These are phyloP conservation scores for Calophaca sinica DNA, from an alignment of 306 rosid genomes.

Conservation along the genomic window DNA sequence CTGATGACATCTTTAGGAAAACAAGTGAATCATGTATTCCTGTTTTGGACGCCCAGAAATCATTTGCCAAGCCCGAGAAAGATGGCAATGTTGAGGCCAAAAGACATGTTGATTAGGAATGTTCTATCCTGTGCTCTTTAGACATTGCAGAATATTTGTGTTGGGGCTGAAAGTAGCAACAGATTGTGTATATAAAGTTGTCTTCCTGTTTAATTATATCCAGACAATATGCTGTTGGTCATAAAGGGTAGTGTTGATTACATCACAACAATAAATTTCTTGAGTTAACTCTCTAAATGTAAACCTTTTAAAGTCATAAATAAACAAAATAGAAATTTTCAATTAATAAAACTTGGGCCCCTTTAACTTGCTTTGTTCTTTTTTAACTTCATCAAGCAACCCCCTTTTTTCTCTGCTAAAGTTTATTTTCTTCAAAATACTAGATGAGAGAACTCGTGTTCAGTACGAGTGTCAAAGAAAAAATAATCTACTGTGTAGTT, in stretches of 20 bases:
- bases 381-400: constrained; percentile 19
- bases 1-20: constrained; percentile 53
- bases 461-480: too few relatives aligned
- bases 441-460: too few relatives aligned
- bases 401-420: too few relatives aligned
- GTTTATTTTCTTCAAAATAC: too few relatives aligned
- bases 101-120: constrained; percentile 53
- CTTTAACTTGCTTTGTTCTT: too few relatives aligned
- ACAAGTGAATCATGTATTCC: constrained; percentile 65
- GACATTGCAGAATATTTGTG: neutral
- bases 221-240: constrained; percentile 30
- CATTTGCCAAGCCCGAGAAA: constrained; percentile 61
- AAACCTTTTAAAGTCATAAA: constrained; percentile 6
- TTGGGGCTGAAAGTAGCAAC: constrained; percentile 10
- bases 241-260: neutral
- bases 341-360: neutral
- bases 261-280: constrained; percentile 9
- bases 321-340: neutral
- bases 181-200: constrained; percentile 29
- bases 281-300: neutral
- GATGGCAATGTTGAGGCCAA: constrained; percentile 60
- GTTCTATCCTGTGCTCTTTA: constrained; percentile 18
- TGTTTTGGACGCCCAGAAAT: constrained; percentile 61
- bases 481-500: too few relatives aligned
- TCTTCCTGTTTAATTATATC: constrained; percentile 34